Conservation (phyloP, 2,329 filamentous ascomycete species). For the Cordyceps javanica region DNA sequence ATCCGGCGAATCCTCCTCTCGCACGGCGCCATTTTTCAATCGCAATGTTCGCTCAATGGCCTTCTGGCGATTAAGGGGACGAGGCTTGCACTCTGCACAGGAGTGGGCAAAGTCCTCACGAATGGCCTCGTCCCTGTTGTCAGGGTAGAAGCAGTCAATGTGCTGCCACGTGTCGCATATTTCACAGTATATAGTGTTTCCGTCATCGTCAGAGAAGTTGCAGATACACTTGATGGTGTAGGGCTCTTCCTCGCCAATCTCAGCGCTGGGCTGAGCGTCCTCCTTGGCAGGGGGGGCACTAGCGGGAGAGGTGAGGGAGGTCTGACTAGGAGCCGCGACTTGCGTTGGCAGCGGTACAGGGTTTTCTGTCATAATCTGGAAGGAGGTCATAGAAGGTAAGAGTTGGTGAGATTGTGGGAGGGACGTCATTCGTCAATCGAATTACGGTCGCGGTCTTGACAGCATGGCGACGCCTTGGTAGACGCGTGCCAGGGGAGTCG, state of each 20-base stretch:
- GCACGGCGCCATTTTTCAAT: conserved; percentile 37
- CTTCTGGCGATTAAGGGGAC: conserved; percentile 64
- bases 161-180: conserved; percentile 97
- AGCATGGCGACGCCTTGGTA: conserved; percentile 52
- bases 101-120: conserved; percentile 70
- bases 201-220: conserved; percentile 88
- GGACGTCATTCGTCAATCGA: conserved; percentile 32
- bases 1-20: conserved; percentile 49
- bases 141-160: conserved; percentile 87
- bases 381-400: conserved; percentile 31
- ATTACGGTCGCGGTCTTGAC: conserved; percentile 47
- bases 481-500: conserved; percentile 32
- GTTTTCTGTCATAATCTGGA: conserved; percentile 59
- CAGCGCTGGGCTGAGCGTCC: conserved; percentile 40
- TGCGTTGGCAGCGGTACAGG: conserved; percentile 47
- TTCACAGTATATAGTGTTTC: conserved; percentile 95
- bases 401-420: conserved; percentile 21
- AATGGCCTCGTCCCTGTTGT: conserved; percentile 65
- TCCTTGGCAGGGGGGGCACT: conserved; percentile 30
- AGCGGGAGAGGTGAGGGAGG: conserved; percentile 31
- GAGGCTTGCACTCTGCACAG: conserved; percentile 82
- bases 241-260: conserved; percentile 64
- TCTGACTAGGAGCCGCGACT: conserved; percentile 50
- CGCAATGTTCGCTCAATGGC: conserved; percentile 68
- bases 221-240: conserved; percentile 99